These are phyloP conservation scores for Spongiforma sp. DNA, from an alignment of 1,284 basidiomycete species.

Conservation along the genomic window DNA sequence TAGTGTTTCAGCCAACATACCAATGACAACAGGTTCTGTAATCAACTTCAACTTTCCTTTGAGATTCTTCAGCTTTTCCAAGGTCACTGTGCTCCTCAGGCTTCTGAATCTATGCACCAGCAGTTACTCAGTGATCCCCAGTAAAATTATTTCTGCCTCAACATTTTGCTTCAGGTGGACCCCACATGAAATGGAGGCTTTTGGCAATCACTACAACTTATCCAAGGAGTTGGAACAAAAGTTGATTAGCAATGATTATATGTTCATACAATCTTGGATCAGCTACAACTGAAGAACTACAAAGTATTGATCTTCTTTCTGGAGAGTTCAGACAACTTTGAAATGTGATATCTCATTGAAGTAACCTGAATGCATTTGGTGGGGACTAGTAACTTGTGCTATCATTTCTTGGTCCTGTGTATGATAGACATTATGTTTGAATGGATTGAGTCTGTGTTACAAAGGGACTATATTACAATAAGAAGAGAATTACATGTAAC, in stretches of 20 bases:
- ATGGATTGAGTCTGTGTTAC: too few relatives aligned
- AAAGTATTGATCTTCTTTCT: background rate
- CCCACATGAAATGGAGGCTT: background rate
- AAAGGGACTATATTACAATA: too few relatives aligned
- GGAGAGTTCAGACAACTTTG: background rate
- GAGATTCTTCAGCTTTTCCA: background rate
- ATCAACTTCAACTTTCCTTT: background rate
- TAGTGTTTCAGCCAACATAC: background rate
- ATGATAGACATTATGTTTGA: background rate
- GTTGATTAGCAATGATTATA: background rate
- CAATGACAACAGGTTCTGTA: background rate
- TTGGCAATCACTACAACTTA: background rate
- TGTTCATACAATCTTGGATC: background rate
- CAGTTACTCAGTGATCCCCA: background rate
- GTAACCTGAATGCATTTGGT: background rate
- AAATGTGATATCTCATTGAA: background rate
- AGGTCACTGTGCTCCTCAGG: background rate
- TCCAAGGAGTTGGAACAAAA: background rate
- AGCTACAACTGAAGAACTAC: background rate
- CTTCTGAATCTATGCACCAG: background rate
- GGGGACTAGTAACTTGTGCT: background rate
- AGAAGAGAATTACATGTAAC: background rate
- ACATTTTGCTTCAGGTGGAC: background rate
- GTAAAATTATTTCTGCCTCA: background rate
- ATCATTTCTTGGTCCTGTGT: background rate